These are phyloP conservation scores for Sclerospora graminicola DNA, from an alignment of 352 stramenopile species.

Conservation along the genomic window DNA sequence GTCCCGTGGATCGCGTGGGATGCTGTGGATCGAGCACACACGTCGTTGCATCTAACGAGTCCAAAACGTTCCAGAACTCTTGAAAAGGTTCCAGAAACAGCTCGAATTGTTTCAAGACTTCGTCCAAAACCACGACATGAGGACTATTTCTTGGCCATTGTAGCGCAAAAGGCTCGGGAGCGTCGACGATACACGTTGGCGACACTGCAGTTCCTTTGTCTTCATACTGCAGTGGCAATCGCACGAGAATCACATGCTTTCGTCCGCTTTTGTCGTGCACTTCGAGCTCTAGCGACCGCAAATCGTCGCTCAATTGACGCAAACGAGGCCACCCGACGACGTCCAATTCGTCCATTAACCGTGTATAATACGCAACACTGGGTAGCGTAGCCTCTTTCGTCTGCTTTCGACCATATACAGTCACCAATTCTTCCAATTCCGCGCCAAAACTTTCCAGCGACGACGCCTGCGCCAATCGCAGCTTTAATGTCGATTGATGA, in stretches of 20 bases:
- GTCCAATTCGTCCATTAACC: conserved; percentile 50
- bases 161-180: conserved; percentile 39
- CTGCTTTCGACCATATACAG: conserved; percentile 21
- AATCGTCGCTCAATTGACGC: conserved; percentile 43
- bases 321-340: conserved; percentile 49
- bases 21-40: conserved; percentile 73
- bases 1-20: conserved; percentile 48
- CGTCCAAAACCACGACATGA: conserved; percentile 12
- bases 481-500: conserved; percentile 38
- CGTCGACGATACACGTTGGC: conserved; percentile 36
- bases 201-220: background rate
- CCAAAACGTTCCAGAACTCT: conserved; percentile 68
- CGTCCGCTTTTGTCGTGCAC: conserved; percentile 27
- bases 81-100: conserved; percentile 51
- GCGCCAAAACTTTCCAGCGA: conserved; percentile 38
- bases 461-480: conserved; percentile 43
- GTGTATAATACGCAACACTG: conserved; percentile 44
- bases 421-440: conserved; percentile 53
- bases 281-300: conserved; percentile 44
- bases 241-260: conserved; percentile 32
- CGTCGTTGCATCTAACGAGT: conserved; percentile 57
- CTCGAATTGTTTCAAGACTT: conserved; percentile 39
- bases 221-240: conserved; percentile 34
- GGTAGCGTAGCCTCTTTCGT: conserved; percentile 17
- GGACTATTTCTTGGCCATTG: conserved; percentile 12